Percentiles rank a stretch among this genome's conserved stretches.
phyloP scores from a whole-genome alignment of 2,329 filamentous ascomycete species.

The Neofusicoccum ribis region DNA sequence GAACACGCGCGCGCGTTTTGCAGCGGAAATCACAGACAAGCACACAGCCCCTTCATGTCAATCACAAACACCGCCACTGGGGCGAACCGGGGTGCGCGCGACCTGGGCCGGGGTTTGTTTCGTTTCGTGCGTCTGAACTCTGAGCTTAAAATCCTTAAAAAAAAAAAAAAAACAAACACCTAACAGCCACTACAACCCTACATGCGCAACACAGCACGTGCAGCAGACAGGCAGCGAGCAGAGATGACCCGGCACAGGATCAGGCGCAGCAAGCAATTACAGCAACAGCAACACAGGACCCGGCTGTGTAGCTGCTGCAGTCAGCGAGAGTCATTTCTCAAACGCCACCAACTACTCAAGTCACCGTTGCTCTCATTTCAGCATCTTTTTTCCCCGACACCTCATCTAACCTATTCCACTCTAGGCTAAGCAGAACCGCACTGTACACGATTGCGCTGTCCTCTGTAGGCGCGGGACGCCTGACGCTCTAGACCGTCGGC shows the following conservation, averaged over 20 bases:
- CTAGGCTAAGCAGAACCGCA: neutral
- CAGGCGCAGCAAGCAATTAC: neutral
- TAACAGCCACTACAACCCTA: neutral
- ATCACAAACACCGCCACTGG: conserved; percentile 1
- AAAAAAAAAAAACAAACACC: neutral
- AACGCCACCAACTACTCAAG: neutral
- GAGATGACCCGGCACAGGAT: neutral
- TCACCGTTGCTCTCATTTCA: neutral
- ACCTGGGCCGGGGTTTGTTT: neutral
- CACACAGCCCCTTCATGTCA: neutral
- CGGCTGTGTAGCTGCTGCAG: neutral
- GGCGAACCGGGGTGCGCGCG: neutral
- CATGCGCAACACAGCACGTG: neutral
- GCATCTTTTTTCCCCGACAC: neutral
- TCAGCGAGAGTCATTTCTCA: neutral
- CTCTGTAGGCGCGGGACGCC: neutral
- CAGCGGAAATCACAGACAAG: neutral
- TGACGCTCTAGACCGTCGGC: neutral
- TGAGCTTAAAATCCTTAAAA: neutral
- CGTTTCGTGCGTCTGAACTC: neutral
- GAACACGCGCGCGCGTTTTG: neutral
- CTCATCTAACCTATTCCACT: neutral
- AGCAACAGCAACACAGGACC: neutral
- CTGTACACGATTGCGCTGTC: neutral
- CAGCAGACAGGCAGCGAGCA: neutral